Base-by-base conservation (phyloP, 2,329 filamentous ascomycete species). In the Apiospora koreana region DNA sequence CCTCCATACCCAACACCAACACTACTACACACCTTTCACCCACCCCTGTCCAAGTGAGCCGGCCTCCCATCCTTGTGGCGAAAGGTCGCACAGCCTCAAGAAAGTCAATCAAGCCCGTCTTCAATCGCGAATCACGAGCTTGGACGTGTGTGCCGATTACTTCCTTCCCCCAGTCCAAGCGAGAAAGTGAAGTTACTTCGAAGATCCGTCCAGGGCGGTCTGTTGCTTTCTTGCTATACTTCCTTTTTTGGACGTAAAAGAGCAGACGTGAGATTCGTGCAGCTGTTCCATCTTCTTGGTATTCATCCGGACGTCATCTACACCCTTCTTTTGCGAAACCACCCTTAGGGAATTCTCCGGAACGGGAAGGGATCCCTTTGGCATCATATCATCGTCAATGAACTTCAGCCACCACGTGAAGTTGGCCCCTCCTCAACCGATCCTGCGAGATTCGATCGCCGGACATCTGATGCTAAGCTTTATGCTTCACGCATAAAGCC, bases 41-140 rank as follows among this genome's bases (percentile, higher is more conserved):
- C 31, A 38, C 43, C 66, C 54, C 54, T 62, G 54, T 62, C 18
- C n/a, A 62, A 35, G 54, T 38, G 54, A 62, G 54, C 54, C 54
- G 54, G 54, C 28, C 31, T 38, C 50, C 46, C 50, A 58, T 62
- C 54, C 54, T 62, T 62, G 54, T 62, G 54, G 54, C 54, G 31
- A 62, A 35, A 35, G 54, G 54, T 62, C 31, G 70, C 70, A 71
- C 70, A 67, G 70, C 70, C 70, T 71, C 70, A 69, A 45, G 70
- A 71, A 62, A 67, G 43, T 69, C 70, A 71, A 70, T 64, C 54
- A 62, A 62, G 54, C 54, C 54, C n/a, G 50, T 25, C 25, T 46
- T 68, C 69, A 28, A 68, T 65, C 69, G 58, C 46, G 67, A 71
- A 66, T 71, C 67, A 69, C 67, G 67, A 71, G 70, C 70, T 71